These are phyloP conservation scores for Monosporascus ibericus DNA, from an alignment of 2,329 filamentous ascomycete species.

Conservation along the genomic window DNA sequence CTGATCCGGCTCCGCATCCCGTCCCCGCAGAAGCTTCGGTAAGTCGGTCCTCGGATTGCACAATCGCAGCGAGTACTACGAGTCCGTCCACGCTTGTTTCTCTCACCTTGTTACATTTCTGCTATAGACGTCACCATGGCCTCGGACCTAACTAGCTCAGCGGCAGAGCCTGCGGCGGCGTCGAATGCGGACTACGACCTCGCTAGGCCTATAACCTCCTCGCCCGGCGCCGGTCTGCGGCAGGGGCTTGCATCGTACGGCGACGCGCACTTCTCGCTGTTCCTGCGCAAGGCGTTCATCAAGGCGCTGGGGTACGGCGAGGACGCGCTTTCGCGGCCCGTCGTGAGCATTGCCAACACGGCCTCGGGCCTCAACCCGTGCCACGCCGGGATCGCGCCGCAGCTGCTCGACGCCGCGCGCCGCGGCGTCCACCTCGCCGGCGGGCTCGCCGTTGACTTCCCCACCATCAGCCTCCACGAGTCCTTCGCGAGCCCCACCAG, in stretches of 20 bases:
- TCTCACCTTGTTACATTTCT: too few relatives aligned
- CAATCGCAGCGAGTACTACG: too few relatives aligned
- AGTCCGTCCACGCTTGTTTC: too few relatives aligned
- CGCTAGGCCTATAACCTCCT: slow-evolving; percentile 40
- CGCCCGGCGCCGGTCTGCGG: slow-evolving; percentile 43
- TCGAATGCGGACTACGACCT: slow-evolving; percentile 53
- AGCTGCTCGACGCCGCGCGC: slow-evolving; percentile 65
- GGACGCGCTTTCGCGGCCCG: slow-evolving; percentile 62
- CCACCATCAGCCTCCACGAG: slow-evolving; percentile 67
- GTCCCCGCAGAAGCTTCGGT: background rate
- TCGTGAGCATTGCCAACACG: slow-evolving; percentile 71
- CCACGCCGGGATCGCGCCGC: slow-evolving; percentile 60
- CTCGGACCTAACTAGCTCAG: background rate
- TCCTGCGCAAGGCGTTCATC: slow-evolving; percentile 71
- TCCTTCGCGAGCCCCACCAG: slow-evolving; percentile 64
- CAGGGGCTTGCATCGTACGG: slow-evolving; percentile 64
- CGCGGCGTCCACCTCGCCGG: slow-evolving; percentile 62
- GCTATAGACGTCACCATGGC: too few relatives aligned
- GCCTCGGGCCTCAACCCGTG: slow-evolving; percentile 70
- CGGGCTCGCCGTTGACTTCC: slow-evolving; percentile 65
- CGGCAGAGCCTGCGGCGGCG: background rate
- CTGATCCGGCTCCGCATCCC: too few relatives aligned
- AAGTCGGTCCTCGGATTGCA: background rate
- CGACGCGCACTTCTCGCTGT: slow-evolving; percentile 69
- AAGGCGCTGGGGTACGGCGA: slow-evolving; percentile 70